phyloP scores from a whole-genome alignment of 805 yeast genomes.

The Dipodascus albidus region DNA sequence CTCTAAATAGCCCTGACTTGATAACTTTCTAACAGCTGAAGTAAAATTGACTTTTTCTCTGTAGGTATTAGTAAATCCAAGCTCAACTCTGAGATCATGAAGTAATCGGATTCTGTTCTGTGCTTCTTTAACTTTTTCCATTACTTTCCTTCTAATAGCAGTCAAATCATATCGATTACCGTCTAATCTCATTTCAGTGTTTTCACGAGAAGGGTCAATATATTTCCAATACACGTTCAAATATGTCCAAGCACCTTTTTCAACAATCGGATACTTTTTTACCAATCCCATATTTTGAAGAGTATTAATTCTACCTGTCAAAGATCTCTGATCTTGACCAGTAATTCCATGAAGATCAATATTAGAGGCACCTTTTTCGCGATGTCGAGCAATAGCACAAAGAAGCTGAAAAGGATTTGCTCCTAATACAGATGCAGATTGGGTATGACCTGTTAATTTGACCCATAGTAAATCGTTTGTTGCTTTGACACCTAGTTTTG shows the following conservation, averaged over 20 bases:
- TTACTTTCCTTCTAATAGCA: constrained; percentile 16
- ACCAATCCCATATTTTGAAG: constrained; percentile 27
- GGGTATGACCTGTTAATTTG: constrained; percentile 24
- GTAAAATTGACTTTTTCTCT: constrained; percentile 15
- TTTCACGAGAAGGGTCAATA: constrained; percentile 18
- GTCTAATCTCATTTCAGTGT: constrained; percentile 1
- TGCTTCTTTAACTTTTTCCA: constrained; percentile 20
- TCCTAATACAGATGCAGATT: constrained; percentile 18
- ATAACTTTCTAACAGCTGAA: constrained; percentile 18
- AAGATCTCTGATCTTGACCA: constrained; percentile 31
- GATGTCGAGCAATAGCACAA: constrained; percentile 28
- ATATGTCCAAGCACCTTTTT: constrained; percentile 24
- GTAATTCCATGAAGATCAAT: constrained; percentile 26
- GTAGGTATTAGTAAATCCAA: constrained; percentile 25
- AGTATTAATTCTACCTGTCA: constrained; percentile 24
- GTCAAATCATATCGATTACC: constrained; percentile 14
- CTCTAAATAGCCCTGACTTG: constrained; percentile 19
- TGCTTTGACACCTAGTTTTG: constrained; percentile 14
- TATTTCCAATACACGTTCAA: constrained; percentile 24
- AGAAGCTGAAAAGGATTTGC: constrained; percentile 28
- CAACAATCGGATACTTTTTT: constrained; percentile 23
- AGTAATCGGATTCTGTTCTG: constrained; percentile 24
- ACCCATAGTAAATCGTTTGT: constrained; percentile 27
- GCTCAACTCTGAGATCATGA: constrained; percentile 29
- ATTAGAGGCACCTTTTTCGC: constrained; percentile 28